Evolutionary conservation across 352 stramenopile genomes (phyloP).

Genomic region (Phytophthora rubi): DNA sequence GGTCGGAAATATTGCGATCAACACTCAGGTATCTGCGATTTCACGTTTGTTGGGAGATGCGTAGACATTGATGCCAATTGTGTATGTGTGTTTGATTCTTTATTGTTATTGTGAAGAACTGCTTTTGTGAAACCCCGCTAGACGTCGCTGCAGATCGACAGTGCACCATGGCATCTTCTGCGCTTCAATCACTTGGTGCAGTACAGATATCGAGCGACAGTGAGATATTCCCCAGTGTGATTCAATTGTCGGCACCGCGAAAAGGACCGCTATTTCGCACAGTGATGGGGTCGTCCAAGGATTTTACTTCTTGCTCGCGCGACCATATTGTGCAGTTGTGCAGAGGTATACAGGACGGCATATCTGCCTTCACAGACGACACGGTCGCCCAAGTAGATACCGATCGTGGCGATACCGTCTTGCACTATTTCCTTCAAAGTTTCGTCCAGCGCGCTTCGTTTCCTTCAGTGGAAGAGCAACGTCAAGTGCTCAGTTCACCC

Average conservation of each 20-base stretch:
- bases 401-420: conserved; percentile 51
- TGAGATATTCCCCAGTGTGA: conserved; percentile 40
- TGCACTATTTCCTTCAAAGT: conserved; percentile 57
- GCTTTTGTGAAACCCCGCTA: conserved; percentile 43
- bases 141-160: conserved; percentile 44
- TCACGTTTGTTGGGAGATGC: background rate
- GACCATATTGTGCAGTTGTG: conserved; percentile 46
- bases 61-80: background rate
- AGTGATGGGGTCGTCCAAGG: conserved; percentile 24
- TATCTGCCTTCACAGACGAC: conserved; percentile 43
- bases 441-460: conserved; percentile 40
- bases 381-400: conserved; percentile 47
- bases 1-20: conserved; percentile 47
- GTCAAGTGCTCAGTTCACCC: conserved; percentile 28
- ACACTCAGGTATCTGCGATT: conserved; percentile 38
- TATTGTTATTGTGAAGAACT: conserved; percentile 41
- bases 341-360: conserved; percentile 46
- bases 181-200: conserved; percentile 42
- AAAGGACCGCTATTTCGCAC: conserved; percentile 38
- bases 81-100: background rate
- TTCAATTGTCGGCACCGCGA: conserved; percentile 21
- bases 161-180: conserved; percentile 35
- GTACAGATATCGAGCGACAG: conserved; percentile 43
- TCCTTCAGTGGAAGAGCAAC: conserved; percentile 44
- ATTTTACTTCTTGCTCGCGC: conserved; percentile 44